Evolutionary conservation across 192 early-diverging fungal species (phyloP).

Genomic region (Coemansia sp.): DNA sequence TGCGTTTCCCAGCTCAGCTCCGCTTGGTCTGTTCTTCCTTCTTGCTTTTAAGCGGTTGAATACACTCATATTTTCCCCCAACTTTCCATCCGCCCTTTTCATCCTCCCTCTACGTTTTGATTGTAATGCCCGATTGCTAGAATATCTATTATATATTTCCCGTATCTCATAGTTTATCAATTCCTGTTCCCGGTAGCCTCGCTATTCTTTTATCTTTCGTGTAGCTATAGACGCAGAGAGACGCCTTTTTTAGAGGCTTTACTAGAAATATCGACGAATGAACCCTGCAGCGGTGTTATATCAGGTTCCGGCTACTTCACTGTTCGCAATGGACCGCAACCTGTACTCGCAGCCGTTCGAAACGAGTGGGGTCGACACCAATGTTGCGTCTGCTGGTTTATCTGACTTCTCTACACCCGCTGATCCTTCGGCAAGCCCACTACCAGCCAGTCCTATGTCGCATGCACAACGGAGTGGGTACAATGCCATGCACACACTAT

Average conservation of each 20-base stretch:
- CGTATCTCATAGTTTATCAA: not conserved
- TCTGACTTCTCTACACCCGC: not conserved
- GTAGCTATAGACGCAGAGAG: not conserved
- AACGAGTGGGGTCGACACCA: not conserved
- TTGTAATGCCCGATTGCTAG: constrained; percentile 4
- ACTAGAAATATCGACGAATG: constrained; percentile 7
- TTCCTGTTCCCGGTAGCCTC: not conserved
- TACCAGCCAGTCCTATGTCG: constrained; percentile 1
- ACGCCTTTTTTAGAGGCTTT: not conserved
- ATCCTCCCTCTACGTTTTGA: not conserved
- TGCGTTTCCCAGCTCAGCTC: constrained; percentile 7
- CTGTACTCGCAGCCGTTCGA: not conserved
- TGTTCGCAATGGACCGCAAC: constrained; percentile 16
- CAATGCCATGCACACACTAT: constrained; percentile 17
- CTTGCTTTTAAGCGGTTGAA: not conserved
- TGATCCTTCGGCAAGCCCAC: not conserved
- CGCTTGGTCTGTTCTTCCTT: not conserved
- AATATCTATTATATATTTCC: constrained; percentile 6
- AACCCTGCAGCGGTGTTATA: constrained; percentile 10
- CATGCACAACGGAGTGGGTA: not conserved
- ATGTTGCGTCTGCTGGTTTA: not conserved
- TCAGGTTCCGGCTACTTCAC: constrained; percentile 13
- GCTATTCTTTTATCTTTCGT: not conserved
- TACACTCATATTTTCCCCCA: not conserved
- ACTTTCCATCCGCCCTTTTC: not conserved